Evolutionary conservation across 2,329 filamentous ascomycete species (phyloP).

Genomic region (Beauveria sp.): DNA sequence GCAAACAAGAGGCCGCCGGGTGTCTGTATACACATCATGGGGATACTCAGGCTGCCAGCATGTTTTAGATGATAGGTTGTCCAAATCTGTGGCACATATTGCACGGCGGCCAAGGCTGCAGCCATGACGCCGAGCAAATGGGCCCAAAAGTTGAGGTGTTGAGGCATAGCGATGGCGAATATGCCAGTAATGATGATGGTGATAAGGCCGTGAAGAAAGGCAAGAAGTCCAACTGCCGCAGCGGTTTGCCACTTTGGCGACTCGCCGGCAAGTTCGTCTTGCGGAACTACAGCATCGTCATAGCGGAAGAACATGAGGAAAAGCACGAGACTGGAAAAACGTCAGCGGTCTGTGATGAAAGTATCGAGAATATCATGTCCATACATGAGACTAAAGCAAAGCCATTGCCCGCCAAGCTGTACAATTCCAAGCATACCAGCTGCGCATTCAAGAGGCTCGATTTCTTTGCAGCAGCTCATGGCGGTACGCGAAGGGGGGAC

Average conservation of each 20-base stretch:
- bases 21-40: slow-evolving; percentile 98
- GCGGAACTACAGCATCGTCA: slow-evolving; percentile 41
- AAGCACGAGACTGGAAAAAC: slow-evolving; percentile 64
- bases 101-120: slow-evolving; percentile 70
- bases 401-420: slow-evolving; percentile 87
- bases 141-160: slow-evolving; percentile 68
- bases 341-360: slow-evolving; percentile 16
- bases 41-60: slow-evolving; percentile 82
- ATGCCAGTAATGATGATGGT: slow-evolving; percentile 61
- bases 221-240: slow-evolving; percentile 62
- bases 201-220: slow-evolving; percentile 67
- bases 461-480: slow-evolving; percentile 75
- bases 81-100: slow-evolving; percentile 93
- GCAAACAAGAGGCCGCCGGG: slow-evolving; percentile 89
- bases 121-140: slow-evolving; percentile 76
- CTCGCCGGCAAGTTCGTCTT: slow-evolving; percentile 41
- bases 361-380: slow-evolving; percentile 23
- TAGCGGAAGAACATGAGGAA: slow-evolving; percentile 91
- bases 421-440: slow-evolving; percentile 81
- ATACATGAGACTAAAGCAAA: slow-evolving; percentile 87
- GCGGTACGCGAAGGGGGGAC: slow-evolving; percentile 75
- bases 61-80: slow-evolving; percentile 81
- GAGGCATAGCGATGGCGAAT: slow-evolving; percentile 55
- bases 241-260: slow-evolving; percentile 71
- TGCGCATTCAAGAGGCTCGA: slow-evolving; percentile 75